Evolutionary conservation across 306 rosid genomes (phyloP), one percentile per base, ranked within the genome.

Genomic region (Ziziphus jujuba): DNA sequence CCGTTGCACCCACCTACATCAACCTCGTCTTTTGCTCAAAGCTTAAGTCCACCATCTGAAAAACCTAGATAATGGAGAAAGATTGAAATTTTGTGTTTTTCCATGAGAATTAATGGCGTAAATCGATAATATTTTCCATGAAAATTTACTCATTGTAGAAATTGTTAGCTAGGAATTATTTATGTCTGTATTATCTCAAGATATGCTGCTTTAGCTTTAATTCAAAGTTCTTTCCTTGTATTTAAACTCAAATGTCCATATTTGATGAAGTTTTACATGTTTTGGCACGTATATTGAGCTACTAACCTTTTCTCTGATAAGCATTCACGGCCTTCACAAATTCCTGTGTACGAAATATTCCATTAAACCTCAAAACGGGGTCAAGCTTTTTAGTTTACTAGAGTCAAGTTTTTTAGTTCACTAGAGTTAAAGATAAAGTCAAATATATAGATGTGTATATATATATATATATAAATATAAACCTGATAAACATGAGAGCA

Each of bases 321-420:
- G 77, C 79, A 20, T 70, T 65, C 38, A 74, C 83, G 60, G 83
- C 85, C 61, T 60, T 72, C 38, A 75, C 83, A 77, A 80, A 80
- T 57, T 80, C 84, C 87, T 83, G 56, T 50, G 10, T 20, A 47
- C 19, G 9, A 50, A 16, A 15, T 50, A 50, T 16, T 50, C 19
- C 19, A 50, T 5, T 6, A 15, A 15, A 50, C 3, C 8, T 15
- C 9, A 16, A 15, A 49, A 1, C 14, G 3, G 53, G 53, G 17
- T 48, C 2, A 48, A 48, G 53, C 19, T 50, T 50, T 50, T 16
- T n/a, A n/a, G n/a, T n/a, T n/a, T n/a, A n/a, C n/a, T n/a, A n/a
- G n/a, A n/a, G n/a, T n/a, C n/a, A n/a, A n/a, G n/a, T n/a, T n/a
- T n/a, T n/a, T n/a, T n/a, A n/a, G n/a, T 1, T 28, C 33, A 28